Conservation (phyloP, 2,329 filamentous ascomycete species). For the Akanthomyces uredinophilus region DNA sequence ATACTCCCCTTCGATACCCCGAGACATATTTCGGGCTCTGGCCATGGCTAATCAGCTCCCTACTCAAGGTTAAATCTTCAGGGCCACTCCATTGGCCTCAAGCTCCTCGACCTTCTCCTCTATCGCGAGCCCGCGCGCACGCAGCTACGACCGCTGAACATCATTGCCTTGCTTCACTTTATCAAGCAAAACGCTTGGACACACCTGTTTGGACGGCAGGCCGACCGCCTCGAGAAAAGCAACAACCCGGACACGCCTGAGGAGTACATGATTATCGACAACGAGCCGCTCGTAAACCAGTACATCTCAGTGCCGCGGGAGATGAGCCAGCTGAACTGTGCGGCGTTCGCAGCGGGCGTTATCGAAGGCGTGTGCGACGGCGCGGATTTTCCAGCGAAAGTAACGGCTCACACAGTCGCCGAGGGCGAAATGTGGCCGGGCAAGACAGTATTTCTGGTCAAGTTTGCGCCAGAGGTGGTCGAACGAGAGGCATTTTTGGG, state of each 20-base stretch:
- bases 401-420: slow-evolving; percentile 77
- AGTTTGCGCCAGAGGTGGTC: slow-evolving; percentile 85
- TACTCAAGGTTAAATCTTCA: slow-evolving; percentile 70
- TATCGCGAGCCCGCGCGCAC: slow-evolving; percentile 70
- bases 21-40: not conserved
- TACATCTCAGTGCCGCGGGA: slow-evolving; percentile 92
- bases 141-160: slow-evolving; percentile 74
- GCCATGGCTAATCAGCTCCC: not conserved
- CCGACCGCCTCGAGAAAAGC: slow-evolving; percentile 88
- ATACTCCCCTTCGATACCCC: not conserved
- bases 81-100: slow-evolving; percentile 89
- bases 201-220: slow-evolving; percentile 84
- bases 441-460: slow-evolving; percentile 91
- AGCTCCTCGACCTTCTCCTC: slow-evolving; percentile 90
- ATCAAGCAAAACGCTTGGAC: slow-evolving; percentile 91
- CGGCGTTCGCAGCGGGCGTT: slow-evolving; percentile 89
- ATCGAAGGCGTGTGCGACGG: slow-evolving; percentile 95
- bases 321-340: slow-evolving; percentile 95
- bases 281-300: slow-evolving; percentile 91
- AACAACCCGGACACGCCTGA: slow-evolving; percentile 75
- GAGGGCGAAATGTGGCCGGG: slow-evolving; percentile 88
- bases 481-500: slow-evolving; percentile 83
- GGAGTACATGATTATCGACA: slow-evolving; percentile 99
- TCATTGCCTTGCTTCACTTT: slow-evolving; percentile 89
- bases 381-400: slow-evolving; percentile 79